phyloP scores from a whole-genome alignment of 139 green algal species.

The Ettlia oleoabundans region DNA sequence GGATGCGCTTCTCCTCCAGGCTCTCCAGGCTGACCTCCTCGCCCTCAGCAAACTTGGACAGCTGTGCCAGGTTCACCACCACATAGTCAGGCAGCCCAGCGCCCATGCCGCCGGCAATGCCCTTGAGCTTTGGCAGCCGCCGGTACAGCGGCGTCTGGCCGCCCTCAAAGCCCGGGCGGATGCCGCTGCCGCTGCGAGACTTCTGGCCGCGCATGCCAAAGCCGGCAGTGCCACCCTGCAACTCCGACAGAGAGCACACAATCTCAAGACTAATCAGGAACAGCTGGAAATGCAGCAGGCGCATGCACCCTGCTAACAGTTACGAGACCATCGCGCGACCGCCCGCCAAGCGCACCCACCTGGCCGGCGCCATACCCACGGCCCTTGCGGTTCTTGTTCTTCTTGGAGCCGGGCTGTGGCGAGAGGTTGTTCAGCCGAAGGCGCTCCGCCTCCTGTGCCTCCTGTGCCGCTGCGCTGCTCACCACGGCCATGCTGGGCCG shows the following conservation, averaged over 20 bases:
- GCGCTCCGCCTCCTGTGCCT: slow-evolving; percentile 39
- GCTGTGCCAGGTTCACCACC: slow-evolving; percentile 88
- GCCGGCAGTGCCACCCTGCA: slow-evolving; percentile 90
- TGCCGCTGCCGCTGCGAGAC: slow-evolving; percentile 81
- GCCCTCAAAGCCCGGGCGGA: slow-evolving; percentile 95
- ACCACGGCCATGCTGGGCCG: slow-evolving; percentile 28
- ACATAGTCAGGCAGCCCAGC: slow-evolving; percentile 88
- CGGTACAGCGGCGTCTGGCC: slow-evolving; percentile 98
- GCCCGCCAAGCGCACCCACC: no score
- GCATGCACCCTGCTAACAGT: no score
- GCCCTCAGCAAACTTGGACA: slow-evolving; percentile 81
- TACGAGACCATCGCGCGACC: no score
- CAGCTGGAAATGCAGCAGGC: no score
- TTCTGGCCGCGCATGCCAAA: slow-evolving; percentile 99
- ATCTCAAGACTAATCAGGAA: neutral
- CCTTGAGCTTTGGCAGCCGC: slow-evolving; percentile 94
- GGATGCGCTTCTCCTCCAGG: slow-evolving; percentile 79
- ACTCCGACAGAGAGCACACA: neutral
- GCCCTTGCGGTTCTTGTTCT: slow-evolving; percentile 87
- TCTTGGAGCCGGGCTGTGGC: slow-evolving; percentile 82
- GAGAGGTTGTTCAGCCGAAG: slow-evolving; percentile 89
- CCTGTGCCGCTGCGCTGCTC: neutral
- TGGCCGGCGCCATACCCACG: slow-evolving; percentile 93
- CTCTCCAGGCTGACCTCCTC: slow-evolving; percentile 84
- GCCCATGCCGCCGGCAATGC: slow-evolving; percentile 97